Conservation (phyloP, 345 rosid genomes). For the Ceriops tagal region DNA sequence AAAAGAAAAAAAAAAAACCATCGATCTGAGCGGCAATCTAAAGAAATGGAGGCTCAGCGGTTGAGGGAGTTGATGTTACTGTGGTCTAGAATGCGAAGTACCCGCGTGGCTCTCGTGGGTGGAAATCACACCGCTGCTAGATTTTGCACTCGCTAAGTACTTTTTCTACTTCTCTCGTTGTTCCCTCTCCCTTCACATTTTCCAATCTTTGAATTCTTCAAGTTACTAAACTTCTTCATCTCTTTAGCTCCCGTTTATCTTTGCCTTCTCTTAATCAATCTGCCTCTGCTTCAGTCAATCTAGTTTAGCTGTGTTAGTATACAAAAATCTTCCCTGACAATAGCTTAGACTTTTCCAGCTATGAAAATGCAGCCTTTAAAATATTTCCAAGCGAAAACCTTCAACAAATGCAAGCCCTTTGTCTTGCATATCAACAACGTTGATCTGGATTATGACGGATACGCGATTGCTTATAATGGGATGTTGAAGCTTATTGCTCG, state of each 20-base stretch:
- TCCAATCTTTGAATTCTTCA: neutral
- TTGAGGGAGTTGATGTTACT: conserved; percentile 52
- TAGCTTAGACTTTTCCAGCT: no score
- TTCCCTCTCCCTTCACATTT: conserved; percentile 8
- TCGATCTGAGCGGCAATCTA: neutral
- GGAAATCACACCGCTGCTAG: conserved; percentile 89
- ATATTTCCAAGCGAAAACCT: conserved; percentile 34
- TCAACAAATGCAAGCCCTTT: conserved; percentile 21
- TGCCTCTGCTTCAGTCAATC: no score
- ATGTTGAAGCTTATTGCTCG: conserved; percentile 37
- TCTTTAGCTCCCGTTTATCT: no score
- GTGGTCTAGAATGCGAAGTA: conserved; percentile 41
- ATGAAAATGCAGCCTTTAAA: conserved; percentile 43
- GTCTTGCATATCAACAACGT: conserved; percentile 5
- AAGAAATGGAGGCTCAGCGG: conserved; percentile 61
- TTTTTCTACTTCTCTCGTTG: neutral
- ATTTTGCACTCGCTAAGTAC: conserved; percentile 68
- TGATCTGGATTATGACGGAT: conserved; percentile 11
- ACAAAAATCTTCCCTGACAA: neutral
- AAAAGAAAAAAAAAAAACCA: neutral
- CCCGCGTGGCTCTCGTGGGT: conserved; percentile 66
- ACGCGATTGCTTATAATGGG: conserved; percentile 28
- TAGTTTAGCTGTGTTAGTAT: no score
- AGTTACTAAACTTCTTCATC: no score
- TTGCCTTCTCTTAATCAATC: no score